These are phyloP conservation scores for Dendrocalamus latiflorus DNA, from an alignment of 202 grass and related monocot genomes.

Conservation along the genomic window DNA sequence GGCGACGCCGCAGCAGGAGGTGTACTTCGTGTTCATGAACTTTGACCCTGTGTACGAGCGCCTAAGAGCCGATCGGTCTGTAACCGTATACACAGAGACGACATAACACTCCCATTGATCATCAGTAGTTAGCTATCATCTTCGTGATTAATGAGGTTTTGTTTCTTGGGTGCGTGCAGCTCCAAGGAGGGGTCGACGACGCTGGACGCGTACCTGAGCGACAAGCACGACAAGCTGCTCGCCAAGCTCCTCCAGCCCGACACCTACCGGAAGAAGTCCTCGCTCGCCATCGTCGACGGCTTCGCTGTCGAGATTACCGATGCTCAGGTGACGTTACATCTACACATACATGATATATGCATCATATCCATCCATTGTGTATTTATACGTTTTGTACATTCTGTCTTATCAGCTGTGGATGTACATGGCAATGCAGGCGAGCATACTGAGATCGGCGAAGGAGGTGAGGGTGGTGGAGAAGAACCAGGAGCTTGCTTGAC, in stretches of 20 bases:
- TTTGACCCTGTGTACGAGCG: constrained; percentile 84
- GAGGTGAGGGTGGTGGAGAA: constrained; percentile 99
- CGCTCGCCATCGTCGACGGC: constrained; percentile 89
- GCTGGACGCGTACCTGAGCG: constrained; percentile 76
- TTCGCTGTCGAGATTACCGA: constrained; percentile 94
- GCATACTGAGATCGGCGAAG: constrained; percentile 60
- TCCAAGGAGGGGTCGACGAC: constrained; percentile 72
- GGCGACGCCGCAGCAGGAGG: constrained; percentile 62
- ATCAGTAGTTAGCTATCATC: not conserved
- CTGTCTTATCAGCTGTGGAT: not conserved
- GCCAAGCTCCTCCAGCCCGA: constrained; percentile 64
- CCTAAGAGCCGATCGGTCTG: constrained; percentile 66
- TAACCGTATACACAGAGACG: not conserved
- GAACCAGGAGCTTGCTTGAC: constrained; percentile 94
- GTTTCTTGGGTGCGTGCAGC: constrained; percentile 17
- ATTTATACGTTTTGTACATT: too few species aligned
- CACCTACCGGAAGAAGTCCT: constrained; percentile 81
- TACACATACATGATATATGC: not conserved
- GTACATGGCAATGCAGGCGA: constrained; percentile 41
- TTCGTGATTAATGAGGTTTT: not conserved
- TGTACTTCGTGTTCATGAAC: constrained; percentile 99
- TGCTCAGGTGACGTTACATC: constrained; percentile 46
- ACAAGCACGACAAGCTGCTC: constrained; percentile 87
- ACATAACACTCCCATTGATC: not conserved
- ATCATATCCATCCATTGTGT: not conserved